Evolutionary conservation across 805 yeast species (phyloP).

Genomic region (Torulaspora maleeae): DNA sequence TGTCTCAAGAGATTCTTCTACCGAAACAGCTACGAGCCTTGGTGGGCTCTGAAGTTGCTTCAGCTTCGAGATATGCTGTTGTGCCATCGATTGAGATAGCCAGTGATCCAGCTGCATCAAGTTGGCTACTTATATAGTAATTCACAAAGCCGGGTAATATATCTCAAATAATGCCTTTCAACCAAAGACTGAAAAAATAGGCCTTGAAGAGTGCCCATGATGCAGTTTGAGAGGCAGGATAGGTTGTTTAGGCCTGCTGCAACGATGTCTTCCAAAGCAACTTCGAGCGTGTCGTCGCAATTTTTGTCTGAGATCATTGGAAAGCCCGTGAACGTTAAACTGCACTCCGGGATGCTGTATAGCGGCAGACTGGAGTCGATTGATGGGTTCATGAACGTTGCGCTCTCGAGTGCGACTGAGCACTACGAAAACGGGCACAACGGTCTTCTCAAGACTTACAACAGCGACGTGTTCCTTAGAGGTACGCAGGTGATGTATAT

Average conservation of each 20-base stretch:
- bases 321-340: slow-evolving; percentile 71
- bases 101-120: too few species aligned
- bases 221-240: too few species aligned
- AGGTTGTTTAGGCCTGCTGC: background rate
- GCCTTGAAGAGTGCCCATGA: background rate
- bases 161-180: too few species aligned
- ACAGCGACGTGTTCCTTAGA: slow-evolving; percentile 35
- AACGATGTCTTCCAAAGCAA: slow-evolving; percentile 6
- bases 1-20: slow-evolving; percentile 4
- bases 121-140: too few species aligned
- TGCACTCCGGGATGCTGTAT: slow-evolving; percentile 83
- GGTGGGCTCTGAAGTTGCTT: background rate
- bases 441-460: slow-evolving; percentile 31
- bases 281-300: slow-evolving; percentile 54
- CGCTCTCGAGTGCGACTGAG: slow-evolving; percentile 73
- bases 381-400: slow-evolving; percentile 96
- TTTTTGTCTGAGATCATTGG: slow-evolving; percentile 80
- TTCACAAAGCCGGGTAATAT: background rate
- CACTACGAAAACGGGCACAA: slow-evolving; percentile 33
- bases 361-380: slow-evolving; percentile 75
- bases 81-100: too few species aligned
- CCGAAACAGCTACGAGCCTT: background rate
- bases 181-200: too few species aligned
- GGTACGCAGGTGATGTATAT: slow-evolving; percentile 38
- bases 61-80: too few species aligned